Base-by-base conservation (phyloP, 2,329 filamentous ascomycete species). In the Thermochaetoides dissita region DNA sequence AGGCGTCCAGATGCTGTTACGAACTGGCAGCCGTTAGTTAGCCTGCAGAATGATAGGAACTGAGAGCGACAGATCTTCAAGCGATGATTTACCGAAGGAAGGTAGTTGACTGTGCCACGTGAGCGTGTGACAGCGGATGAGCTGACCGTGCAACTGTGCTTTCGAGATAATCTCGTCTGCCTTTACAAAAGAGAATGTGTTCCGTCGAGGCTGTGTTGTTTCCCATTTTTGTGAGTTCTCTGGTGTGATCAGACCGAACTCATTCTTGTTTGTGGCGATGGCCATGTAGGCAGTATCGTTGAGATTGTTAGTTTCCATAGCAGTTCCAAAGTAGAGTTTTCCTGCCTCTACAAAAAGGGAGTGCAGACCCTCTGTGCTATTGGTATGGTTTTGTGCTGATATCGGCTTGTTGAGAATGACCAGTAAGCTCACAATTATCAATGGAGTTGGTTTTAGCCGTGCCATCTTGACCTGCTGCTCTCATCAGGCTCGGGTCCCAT, bases 181-280 rank as follows among this genome's bases (percentile, higher is more conserved):
- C 5, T 63, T 59, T 9, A 64, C 65, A 54, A 66, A 78, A 50
- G 66, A 66, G 61, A 78, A 79, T 38, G 62, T 55, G 39, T 61
- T 62, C 40, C 63, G 64, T 8, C 60, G 47, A 2, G 72, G 71
- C 58, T 79, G 71, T n/a, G 64, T 73, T 43, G 65, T 59, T 49
- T 70, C 65, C 72, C 71, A 79, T 39, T 69, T 61, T 46, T 72
- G 68, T 10, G 65, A 64, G 55, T 77, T 78, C 34, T 67, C 67
- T 0, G 72, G 71, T 0, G 72, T 76, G 29, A 73, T 61, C 51
- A 74, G 65, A 33, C 72, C 74, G 51, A 77, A 79, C 45, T 76
- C 71, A 34, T 60, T 59, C 8, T 46, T 58, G 54, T 73, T 62
- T 49, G 62, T 66, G 36, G 74, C 58, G 45, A 74, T 67, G 8